phyloP scores from a whole-genome alignment of 179 eudicot species.

The Vitellaria paradoxa region DNA sequence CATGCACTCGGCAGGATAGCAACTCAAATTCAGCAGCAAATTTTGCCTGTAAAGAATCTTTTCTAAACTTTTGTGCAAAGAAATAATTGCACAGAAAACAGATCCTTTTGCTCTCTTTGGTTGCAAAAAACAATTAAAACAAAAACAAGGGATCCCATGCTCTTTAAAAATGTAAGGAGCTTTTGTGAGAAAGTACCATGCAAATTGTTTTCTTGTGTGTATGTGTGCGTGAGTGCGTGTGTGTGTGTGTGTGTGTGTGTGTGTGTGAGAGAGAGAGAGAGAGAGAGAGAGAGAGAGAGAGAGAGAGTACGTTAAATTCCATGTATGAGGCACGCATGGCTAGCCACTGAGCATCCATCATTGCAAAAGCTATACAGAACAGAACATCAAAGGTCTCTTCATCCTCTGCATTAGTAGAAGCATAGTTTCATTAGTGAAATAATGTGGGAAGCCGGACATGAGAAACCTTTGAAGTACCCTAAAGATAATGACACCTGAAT shows the following conservation, averaged over 20 bases:
- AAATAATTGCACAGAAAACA: neutral
- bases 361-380: constrained; percentile 81
- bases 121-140: neutral
- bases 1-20: neutral
- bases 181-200: neutral
- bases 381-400: constrained; percentile 83
- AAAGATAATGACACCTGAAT: neutral
- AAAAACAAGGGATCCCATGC: neutral
- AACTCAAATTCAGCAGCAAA: neutral
- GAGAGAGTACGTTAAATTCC: constrained; percentile 78
- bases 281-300: constrained; percentile 24
- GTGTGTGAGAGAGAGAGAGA: constrained; percentile 28
- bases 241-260: too few relatives aligned
- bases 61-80: neutral
- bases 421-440: constrained; percentile 15
- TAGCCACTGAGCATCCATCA: constrained; percentile 99
- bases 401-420: constrained; percentile 54
- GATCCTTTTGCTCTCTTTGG: neutral
- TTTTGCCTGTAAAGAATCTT: neutral
- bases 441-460: constrained; percentile 6
- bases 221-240: too few relatives aligned
- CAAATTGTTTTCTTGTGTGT: too few relatives aligned
- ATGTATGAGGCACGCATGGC: constrained; percentile 94
- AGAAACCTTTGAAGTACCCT: neutral
- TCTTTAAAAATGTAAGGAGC: neutral